phyloP scores from a whole-genome alignment of 495 filamentous ascomycete species.

The Chlorociboria aeruginascens region DNA sequence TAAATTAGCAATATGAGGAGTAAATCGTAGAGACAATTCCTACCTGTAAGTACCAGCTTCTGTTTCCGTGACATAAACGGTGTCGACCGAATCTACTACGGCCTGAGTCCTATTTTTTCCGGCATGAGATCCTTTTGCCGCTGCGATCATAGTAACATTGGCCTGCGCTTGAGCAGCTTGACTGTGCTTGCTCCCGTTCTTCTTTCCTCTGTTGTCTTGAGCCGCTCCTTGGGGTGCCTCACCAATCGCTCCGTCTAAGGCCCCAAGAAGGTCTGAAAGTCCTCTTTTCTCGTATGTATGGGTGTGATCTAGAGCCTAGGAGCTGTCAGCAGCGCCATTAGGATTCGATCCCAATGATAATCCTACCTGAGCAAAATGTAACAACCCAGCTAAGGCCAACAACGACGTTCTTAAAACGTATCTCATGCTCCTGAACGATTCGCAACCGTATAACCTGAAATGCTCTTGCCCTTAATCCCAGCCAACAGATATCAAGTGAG shows the following conservation, averaged over 20 bases:
- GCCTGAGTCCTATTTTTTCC: no score
- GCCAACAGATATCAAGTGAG: slow-evolving; percentile 6
- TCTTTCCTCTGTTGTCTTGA: neutral
- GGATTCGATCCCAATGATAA: neutral
- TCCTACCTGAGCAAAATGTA: slow-evolving; percentile 11
- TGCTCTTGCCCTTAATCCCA: neutral
- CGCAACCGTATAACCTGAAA: neutral
- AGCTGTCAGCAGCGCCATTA: neutral
- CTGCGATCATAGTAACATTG: no score
- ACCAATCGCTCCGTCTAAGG: slow-evolving; percentile 1
- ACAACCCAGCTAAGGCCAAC: slow-evolving; percentile 5
- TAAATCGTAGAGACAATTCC: neutral
- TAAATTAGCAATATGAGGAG: slow-evolving; percentile 1
- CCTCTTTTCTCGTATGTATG: slow-evolving; percentile 5
- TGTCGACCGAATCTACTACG: neutral
- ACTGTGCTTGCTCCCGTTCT: neutral
- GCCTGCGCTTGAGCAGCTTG: no score
- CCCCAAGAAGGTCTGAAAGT: slow-evolving; percentile 11
- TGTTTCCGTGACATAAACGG: slow-evolving; percentile 10
- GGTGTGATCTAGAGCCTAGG: slow-evolving; percentile 5
- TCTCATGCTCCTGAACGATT: slow-evolving; percentile 6
- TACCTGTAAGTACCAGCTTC: slow-evolving; percentile 2
- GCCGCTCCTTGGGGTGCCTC: neutral
- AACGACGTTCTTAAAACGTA: slow-evolving; percentile 5
- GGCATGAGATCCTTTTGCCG: no score